Evolutionary conservation across 306 rosid species (phyloP), one percentile per base, ranked within the genome.

Genomic region (Cucurbita ficifolia): DNA sequence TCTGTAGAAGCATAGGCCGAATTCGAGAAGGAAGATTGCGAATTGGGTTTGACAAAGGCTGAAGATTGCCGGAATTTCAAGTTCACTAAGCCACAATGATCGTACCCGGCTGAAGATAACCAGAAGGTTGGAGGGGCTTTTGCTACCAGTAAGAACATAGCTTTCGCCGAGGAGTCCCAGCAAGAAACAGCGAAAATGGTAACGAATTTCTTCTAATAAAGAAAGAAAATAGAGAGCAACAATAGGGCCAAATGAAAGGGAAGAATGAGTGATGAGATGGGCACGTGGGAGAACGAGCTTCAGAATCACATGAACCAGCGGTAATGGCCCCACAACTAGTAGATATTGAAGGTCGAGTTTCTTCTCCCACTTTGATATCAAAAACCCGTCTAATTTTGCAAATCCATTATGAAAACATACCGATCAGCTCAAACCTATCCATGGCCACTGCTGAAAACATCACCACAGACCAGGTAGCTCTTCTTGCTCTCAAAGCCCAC

Each of bases 81-180:
- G 50, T 22, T 4, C 42, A 56, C 61, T 45, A 54, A 51, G n/a
- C 59, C 59, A 42, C 1, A 48, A 9, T 45, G 16, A 19, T 77
- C 79, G 83, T 56, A 10, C 17, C 42, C 33, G 18, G 70, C 33
- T 38, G 78, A 43, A 76, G 36, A 64, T 52, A 53, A 8, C 76
- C 62, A 76, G 21, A 75, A 82, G 29, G 60, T 70, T 33, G 85
- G 54, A 10, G 79, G 18, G 77, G 77, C 53, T 78, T 55, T 73
- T 73, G 78, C 74, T 64, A 73, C 51, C n/a, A 77, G 73, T 75
- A 76, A 48, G 90, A 76, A 79, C 94, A 77, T 83, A 48, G 75
- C 74, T 40, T 51, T 43, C 52, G 72, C 42, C 29, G 71, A 49
- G 69, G 59, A 57, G 64, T 17, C 13, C 52, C 29, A 29, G 75